These are phyloP conservation scores for Prunus davidiana DNA, from an alignment of 306 rosid species.

Conservation along the genomic window DNA sequence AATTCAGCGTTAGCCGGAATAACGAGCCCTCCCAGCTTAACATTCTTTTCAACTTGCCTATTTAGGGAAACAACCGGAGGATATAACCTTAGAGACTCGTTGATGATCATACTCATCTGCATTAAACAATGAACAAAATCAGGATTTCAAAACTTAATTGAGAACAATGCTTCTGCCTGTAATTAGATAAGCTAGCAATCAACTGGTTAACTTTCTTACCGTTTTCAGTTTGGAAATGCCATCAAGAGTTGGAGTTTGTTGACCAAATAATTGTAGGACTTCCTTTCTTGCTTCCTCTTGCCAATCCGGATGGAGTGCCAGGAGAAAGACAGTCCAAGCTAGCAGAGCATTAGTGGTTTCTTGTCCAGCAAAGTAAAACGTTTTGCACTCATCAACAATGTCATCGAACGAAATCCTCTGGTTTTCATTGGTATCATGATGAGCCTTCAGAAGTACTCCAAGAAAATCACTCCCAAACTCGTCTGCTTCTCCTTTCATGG, in stretches of 20 bases:
- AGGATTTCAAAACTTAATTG: too few relatives aligned
- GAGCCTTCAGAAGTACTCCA: conserved; percentile 26
- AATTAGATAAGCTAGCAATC: not conserved
- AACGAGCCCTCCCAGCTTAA: conserved; percentile 12
- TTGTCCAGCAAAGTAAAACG: conserved; percentile 25
- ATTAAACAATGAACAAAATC: not conserved
- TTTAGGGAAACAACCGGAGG: conserved; percentile 16
- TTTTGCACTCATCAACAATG: conserved; percentile 29
- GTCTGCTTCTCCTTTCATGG: conserved; percentile 1
- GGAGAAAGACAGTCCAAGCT: conserved; percentile 25
- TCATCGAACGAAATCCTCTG: conserved; percentile 11
- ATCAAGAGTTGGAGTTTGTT: conserved; percentile 13
- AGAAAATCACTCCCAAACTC: conserved; percentile 32
- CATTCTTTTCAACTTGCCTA: conserved; percentile 14
- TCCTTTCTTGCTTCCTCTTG: conserved; percentile 35
- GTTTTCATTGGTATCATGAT: conserved; percentile 16
- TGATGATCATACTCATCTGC: conserved; percentile 31
- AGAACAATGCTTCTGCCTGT: too few relatives aligned
- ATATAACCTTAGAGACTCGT: conserved; percentile 29
- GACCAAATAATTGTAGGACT: conserved; percentile 18
- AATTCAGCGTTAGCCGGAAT: conserved; percentile 19
- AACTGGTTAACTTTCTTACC: conserved; percentile 1
- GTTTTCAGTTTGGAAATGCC: conserved; percentile 17
- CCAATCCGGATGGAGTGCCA: conserved; percentile 32
- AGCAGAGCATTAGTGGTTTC: conserved; percentile 25